Conservation (phyloP, 371 early-diverging fungal species). For the Apophysomyces variabilis region DNA sequence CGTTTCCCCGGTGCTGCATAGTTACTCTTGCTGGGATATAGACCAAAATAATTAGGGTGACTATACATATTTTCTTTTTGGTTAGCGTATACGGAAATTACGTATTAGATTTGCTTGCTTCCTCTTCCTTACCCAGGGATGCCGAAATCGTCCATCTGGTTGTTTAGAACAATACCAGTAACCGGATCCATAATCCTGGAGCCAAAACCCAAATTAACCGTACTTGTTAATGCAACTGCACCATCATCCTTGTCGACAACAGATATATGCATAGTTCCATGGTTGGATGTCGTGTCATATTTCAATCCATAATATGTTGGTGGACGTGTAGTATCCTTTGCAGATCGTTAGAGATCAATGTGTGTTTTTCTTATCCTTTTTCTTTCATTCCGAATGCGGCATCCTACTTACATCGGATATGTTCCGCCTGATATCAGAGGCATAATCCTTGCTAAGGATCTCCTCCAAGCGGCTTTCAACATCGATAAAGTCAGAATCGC, state of each 20-base stretch:
- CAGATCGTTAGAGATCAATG: neutral
- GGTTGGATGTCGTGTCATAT: slow-evolving; percentile 80
- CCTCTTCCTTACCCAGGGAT: slow-evolving; percentile 69
- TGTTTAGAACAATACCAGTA: slow-evolving; percentile 98
- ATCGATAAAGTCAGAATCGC: slow-evolving; percentile 78
- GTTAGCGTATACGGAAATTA: neutral
- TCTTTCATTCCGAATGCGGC: neutral
- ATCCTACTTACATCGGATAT: slow-evolving; percentile 62
- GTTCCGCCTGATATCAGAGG: slow-evolving; percentile 65
- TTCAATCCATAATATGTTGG: slow-evolving; percentile 79
- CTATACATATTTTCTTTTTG: slow-evolving; percentile 17
- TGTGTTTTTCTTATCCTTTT: neutral
- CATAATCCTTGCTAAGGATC: slow-evolving; percentile 73
- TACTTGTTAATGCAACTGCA: slow-evolving; percentile 92
- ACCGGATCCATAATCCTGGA: slow-evolving; percentile 88
- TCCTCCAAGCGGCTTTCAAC: slow-evolving; percentile 55
- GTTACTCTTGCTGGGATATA: slow-evolving; percentile 86
- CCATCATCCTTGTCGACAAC: slow-evolving; percentile 86
- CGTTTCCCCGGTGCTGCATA: slow-evolving; percentile 88
- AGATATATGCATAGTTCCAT: slow-evolving; percentile 98
- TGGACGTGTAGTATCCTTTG: slow-evolving; percentile 45
- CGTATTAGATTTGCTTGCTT: too few relatives aligned
- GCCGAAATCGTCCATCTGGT: slow-evolving; percentile 99
- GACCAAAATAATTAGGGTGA: slow-evolving; percentile 81
- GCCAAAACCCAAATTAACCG: slow-evolving; percentile 96